Base-by-base conservation (phyloP, 1,284 basidiomycete species). In the Ustilago esculenta region DNA sequence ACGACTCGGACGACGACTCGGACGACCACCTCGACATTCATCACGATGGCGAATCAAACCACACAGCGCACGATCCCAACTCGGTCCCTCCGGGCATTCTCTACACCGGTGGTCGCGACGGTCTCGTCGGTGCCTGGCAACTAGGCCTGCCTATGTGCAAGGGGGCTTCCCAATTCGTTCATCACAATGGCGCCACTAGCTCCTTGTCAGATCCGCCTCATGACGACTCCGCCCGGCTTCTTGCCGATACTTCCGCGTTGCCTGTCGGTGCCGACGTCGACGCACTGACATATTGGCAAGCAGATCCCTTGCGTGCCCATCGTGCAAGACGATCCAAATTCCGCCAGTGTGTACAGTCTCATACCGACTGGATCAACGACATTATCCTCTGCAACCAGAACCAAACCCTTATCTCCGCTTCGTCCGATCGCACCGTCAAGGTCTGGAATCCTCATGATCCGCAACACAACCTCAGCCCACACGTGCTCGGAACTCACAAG, bases 291-390 rank as follows among this genome's bases (percentile, higher is more conserved):
- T 47, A 50, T 29, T 76, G 65, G 71, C 59, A 72, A 48, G 71
- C 66, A 0, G 74, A 76, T 46, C 64, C 54, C 3, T 30, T 61
- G 4, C 55, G 61, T 14, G 57, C 63, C 15, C 47, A 56, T 33
- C 43, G 51, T 11, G 59, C 61, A 12, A 55, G 41, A 6, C 40
- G 43, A 11, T 64, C 67, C 2, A 51, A 37, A 6, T 73, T 75
- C 49, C 58, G 69, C 11, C 77, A 81, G 35, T 77, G 70, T 20
- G 64, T 82, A 12, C 75, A 80, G 34, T 71, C 69, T 9, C 80
- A 82, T 58, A 89, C 90, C 0, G 94, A 98, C 83, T 98, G 95
- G 96, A 89, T 98, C 41, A 98, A 97, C 82, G 95, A 98, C 77
- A 88, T 98, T 57, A 80, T 94, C 7, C 86, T 98, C 12, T 94